Conservation (phyloP, 2,329 filamentous ascomycete species). For the Rhynchosporium secalis region DNA sequence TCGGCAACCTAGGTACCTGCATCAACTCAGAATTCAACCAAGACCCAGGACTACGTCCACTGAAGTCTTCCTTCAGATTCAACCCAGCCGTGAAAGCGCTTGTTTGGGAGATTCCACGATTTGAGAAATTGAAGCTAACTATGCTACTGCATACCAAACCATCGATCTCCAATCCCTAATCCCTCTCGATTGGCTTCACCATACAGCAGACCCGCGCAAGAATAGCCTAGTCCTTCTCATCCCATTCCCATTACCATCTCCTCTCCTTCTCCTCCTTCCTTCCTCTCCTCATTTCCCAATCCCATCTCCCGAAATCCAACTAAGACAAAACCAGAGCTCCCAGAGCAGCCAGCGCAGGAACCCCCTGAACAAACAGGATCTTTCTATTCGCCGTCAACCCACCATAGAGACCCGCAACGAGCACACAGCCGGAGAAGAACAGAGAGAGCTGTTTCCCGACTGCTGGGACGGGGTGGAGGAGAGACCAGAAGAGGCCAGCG, state of each 20-base stretch:
- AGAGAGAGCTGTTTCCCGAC: constrained; percentile 47
- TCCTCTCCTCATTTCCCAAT: neutral
- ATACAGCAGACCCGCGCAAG: neutral
- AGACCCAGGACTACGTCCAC: too few species aligned
- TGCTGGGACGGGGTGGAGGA: constrained; percentile 47
- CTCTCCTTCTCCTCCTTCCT: neutral
- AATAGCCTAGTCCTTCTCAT: too few species aligned
- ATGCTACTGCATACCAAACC: too few species aligned
- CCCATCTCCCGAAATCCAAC: neutral
- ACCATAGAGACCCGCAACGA: constrained; percentile 49
- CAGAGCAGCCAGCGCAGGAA: constrained; percentile 40
- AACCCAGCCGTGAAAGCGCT: too few species aligned
- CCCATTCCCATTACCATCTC: neutral
- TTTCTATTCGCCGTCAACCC: constrained; percentile 44
- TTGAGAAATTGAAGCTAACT: too few species aligned
- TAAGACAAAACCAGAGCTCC: constrained; percentile 33
- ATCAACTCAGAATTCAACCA: too few species aligned
- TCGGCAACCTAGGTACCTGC: too few species aligned
- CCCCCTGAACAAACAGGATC: constrained; percentile 48
- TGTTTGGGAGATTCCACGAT: too few species aligned
- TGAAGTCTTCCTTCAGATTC: too few species aligned
- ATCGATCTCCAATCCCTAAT: too few species aligned
- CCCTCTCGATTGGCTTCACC: too few species aligned
- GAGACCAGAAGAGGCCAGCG: constrained; percentile 49
- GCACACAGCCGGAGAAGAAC: constrained; percentile 51